Base-by-base conservation (phyloP, 768 basidiomycete genomes). In the Suillus cothurnatus region DNA sequence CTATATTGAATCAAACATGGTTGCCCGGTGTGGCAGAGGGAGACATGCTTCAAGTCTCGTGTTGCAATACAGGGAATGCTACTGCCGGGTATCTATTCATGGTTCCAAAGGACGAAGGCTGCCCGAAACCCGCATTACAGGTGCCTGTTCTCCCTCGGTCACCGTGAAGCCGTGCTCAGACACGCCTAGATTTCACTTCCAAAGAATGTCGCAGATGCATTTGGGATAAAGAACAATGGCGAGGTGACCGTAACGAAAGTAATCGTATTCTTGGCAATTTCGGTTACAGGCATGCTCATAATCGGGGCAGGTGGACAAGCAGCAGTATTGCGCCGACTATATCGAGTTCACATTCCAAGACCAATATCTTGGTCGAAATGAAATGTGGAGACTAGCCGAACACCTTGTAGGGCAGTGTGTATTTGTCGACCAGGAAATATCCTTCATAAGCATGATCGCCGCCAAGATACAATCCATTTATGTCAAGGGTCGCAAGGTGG, bases 301-400 rank as follows among this genome's bases (percentile, higher is more conserved):
- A 28, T 41, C 6, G 34, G n/a, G 26, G 12, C 61, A 94, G 92
- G 90, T 93, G 49, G 88, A 95, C 68, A 86, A 83, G 69, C 79
- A 82, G 8, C 77, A 78, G 43, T 84, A 86, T 65, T 84, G 80
- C 31, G 93, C 92, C 1, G 89, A 92, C 66, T 90, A 89, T 72
- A 84, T 99, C 59, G 97, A 99, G 72, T 85, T 99, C 64, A 88
- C 88, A 55, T 99, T 99, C 72, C 92, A 93, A 67, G 95, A 97
- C 74, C 95, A 97, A 73, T 98, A 98, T 74, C 83, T 98, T 19
- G 97, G 96, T 19, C 87, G 97, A 55, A 94, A 92, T 66, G 97
- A 98, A 69, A 97, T 97, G 95, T 98, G 96, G 94, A 83, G 95
- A 57, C 82, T 98, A 9, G 89, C 88, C n/a, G 88, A 91, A 73